A percentile compares a stretch with the other conserved stretches of the same genome.
These are phyloP conservation scores for Cercospora sesami DNA, from an alignment of 2,329 filamentous ascomycete genomes.

Conservation along the genomic window DNA sequence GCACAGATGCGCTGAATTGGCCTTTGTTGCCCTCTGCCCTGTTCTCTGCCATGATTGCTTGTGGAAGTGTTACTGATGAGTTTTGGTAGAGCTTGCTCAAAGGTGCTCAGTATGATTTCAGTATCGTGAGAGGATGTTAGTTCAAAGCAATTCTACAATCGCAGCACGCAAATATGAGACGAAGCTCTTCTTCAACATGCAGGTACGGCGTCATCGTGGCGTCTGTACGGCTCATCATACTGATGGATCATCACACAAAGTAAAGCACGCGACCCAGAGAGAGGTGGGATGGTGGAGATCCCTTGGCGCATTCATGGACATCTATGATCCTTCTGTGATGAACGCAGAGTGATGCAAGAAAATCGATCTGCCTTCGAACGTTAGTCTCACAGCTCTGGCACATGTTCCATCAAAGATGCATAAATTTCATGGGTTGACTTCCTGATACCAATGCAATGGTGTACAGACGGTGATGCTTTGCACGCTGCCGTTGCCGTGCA, in stretches of 20 bases:
- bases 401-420: not conserved
- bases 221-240: slow-evolving; percentile 10
- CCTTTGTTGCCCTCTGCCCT: slow-evolving; percentile 14
- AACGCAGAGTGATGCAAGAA: slow-evolving; percentile 4
- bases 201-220: slow-evolving; percentile 15
- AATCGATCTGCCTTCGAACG: not conserved
- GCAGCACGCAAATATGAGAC: slow-evolving; percentile 4
- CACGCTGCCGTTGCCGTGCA: not conserved
- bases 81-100: not conserved
- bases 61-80: not conserved
- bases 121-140: not conserved
- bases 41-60: slow-evolving; percentile 7
- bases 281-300: slow-evolving; percentile 7
- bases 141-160: not conserved
- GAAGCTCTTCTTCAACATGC: slow-evolving; percentile 11
- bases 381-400: not conserved
- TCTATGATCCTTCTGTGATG: not conserved
- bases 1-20: slow-evolving; percentile 11
- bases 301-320: slow-evolving; percentile 1
- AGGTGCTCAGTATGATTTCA: not conserved
- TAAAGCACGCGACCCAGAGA: slow-evolving; percentile 5
- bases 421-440: not conserved
- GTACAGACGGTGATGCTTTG: not conserved
- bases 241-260: slow-evolving; percentile 1
- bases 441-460: not conserved